phyloP scores from a whole-genome alignment of 345 rosid genomes.

The Arabis hirsuta region DNA sequence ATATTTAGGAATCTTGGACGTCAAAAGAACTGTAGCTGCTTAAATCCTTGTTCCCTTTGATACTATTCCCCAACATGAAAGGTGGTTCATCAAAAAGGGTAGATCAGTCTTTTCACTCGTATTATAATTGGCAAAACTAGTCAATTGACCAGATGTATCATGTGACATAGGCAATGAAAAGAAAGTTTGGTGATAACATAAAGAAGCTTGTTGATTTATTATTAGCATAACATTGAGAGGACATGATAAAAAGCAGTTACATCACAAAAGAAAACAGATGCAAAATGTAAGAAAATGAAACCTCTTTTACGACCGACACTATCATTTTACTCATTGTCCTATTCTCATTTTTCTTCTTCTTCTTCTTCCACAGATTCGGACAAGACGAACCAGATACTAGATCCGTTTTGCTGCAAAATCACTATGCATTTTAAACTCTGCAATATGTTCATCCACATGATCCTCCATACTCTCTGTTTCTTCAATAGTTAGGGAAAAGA shows the following conservation, averaged over 20 bases:
- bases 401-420: background rate
- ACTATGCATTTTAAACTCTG: constrained; percentile 5
- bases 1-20: constrained; percentile 46
- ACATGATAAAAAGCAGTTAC: constrained; percentile 34
- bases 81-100: constrained; percentile 22
- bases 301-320: constrained; percentile 14
- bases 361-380: constrained; percentile 19
- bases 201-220: constrained; percentile 28
- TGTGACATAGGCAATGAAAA: constrained; percentile 29
- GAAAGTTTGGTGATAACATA: constrained; percentile 40
- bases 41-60: constrained; percentile 41
- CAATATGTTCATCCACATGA: constrained; percentile 5
- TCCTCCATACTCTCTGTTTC: background rate
- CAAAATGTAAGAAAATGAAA: constrained; percentile 12
- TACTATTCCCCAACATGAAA: constrained; percentile 45
- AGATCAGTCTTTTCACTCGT: constrained; percentile 21
- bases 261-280: constrained; percentile 13
- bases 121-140: constrained; percentile 24
- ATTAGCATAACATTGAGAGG: constrained; percentile 38
- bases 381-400: constrained; percentile 1
- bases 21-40: constrained; percentile 49
- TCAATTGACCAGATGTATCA: constrained; percentile 27
- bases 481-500: background rate
- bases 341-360: background rate
- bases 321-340: background rate